Evolutionary conservation across 495 filamentous ascomycete species (phyloP), one percentile per base, ranked within the genome.

Genomic region (Letharia lupina): DNA sequence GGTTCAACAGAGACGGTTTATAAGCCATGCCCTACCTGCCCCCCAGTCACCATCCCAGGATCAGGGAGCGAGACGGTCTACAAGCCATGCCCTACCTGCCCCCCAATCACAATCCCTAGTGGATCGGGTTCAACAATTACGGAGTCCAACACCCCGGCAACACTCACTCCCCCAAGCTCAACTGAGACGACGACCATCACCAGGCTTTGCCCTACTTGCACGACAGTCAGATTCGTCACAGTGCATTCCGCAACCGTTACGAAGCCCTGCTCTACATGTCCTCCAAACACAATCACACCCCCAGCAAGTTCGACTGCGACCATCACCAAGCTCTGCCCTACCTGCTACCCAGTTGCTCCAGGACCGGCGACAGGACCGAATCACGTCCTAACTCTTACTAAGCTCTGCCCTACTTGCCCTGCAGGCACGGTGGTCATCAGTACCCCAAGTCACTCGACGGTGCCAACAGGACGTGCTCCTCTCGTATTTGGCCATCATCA

Each of bases 281-380:
- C 52, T 47, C 28, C 31, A 28, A 18, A 2, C 15, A 41, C 23
- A 8, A 54, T 37, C 20, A 45, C 40, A 45, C 1, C 28, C 11
- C 11, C 39, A 44, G n/a, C 60, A 47, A 61, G 41, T 28, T 42
- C 44, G 52, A 56, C 52, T 7, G 31, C 15, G 60, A 61, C 23
- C 15, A n/a, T 61, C 15, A 45, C 40, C 60, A 61, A 61, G 60
- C 23, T 16, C 16, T 61, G 60, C 60, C 60, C 60, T 61, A 61
- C 60, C 23, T 61, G 60, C 40, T 52, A 28, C 31, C 52, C 52
- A 56, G 28, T 35, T 18, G 52, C 35, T 10, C 28, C 52, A 33
- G 31, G 28, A 33, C 52, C 52, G 31, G 52, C 48, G 23, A 52
- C 48, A 11, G 48, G 48, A 23, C n/a, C 48, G 3, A 18, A 56